These are phyloP conservation scores for Cystobasidium sp. DNA, from an alignment of 1,284 basidiomycete genomes.

Conservation along the genomic window DNA sequence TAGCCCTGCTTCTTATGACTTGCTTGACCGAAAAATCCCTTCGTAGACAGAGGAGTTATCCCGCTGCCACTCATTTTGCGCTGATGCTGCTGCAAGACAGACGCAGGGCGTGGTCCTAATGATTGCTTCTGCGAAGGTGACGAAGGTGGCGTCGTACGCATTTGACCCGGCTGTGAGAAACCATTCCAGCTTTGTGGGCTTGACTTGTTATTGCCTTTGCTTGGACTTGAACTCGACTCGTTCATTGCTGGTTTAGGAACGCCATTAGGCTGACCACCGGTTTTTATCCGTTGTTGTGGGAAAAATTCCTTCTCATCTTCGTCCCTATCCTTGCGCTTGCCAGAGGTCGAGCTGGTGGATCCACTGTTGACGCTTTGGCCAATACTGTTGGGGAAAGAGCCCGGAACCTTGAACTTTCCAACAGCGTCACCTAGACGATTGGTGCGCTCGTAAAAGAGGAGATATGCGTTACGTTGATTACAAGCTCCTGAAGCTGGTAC, in stretches of 20 bases:
- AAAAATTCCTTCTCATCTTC: conserved; percentile 23
- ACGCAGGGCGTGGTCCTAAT: conserved; percentile 4
- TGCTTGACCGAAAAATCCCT: conserved; percentile 1
- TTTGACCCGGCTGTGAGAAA: background rate
- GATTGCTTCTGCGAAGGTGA: background rate
- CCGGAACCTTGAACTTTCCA: conserved; percentile 5
- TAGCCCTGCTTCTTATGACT: background rate
- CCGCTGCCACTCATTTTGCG: background rate
- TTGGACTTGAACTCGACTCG: conserved; percentile 3
- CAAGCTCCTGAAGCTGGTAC: conserved; percentile 59
- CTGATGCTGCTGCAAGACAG: conserved; percentile 10
- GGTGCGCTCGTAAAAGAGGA: conserved; percentile 82
- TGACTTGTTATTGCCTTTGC: background rate
- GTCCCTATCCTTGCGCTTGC: conserved; percentile 40
- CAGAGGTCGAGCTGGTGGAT: conserved; percentile 4
- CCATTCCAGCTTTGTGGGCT: conserved; percentile 9
- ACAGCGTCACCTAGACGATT: conserved; percentile 36
- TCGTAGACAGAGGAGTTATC: background rate
- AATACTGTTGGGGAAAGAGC: background rate
- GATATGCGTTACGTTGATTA: conserved; percentile 80
- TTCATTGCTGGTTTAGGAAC: background rate
- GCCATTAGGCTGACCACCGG: background rate
- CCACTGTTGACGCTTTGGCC: background rate
- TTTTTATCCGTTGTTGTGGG: conserved; percentile 32
- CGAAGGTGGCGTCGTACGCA: conserved; percentile 4